These are phyloP conservation scores for Rhododendron griersonianum DNA, from an alignment of 148 eudicot species.

Conservation along the genomic window DNA sequence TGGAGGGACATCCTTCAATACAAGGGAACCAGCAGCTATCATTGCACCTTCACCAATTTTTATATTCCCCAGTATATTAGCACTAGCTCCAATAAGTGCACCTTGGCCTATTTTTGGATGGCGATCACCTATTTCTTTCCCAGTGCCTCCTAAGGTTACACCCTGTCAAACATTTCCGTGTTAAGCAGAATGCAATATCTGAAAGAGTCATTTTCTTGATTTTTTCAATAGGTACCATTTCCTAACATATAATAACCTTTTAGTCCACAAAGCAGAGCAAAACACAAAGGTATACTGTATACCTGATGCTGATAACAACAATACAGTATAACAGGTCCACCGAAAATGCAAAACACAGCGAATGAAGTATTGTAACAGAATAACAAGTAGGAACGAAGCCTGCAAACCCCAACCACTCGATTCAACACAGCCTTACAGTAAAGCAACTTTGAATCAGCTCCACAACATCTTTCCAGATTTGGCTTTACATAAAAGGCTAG, in stretches of 20 bases:
- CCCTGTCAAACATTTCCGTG: constrained; percentile 30
- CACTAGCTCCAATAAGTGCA: constrained; percentile 60
- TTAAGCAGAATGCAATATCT: not conserved
- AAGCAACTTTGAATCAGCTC: not conserved
- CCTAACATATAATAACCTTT: not conserved
- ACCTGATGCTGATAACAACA: not conserved
- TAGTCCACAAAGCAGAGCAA: not conserved
- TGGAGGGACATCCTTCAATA: constrained; percentile 53
- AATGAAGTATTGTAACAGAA: not conserved
- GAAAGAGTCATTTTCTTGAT: not conserved
- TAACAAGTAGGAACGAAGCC: not conserved
- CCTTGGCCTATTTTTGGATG: constrained; percentile 68
- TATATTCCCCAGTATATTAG: constrained; percentile 53
- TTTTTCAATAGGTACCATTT: not conserved
- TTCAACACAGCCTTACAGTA: not conserved
- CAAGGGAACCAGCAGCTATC: constrained; percentile 65
- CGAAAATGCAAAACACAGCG: not conserved
- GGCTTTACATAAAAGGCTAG: not conserved
- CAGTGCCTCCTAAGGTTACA: constrained; percentile 62
- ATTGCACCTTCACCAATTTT: constrained; percentile 63
- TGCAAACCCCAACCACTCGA: not conserved
- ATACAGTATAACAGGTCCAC: not conserved
- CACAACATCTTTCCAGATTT: not conserved
- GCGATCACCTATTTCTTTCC: constrained; percentile 58
- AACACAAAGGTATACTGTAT: not conserved